These are phyloP conservation scores for Malus orientalis DNA, from an alignment of 306 rosid species.

Conservation along the genomic window DNA sequence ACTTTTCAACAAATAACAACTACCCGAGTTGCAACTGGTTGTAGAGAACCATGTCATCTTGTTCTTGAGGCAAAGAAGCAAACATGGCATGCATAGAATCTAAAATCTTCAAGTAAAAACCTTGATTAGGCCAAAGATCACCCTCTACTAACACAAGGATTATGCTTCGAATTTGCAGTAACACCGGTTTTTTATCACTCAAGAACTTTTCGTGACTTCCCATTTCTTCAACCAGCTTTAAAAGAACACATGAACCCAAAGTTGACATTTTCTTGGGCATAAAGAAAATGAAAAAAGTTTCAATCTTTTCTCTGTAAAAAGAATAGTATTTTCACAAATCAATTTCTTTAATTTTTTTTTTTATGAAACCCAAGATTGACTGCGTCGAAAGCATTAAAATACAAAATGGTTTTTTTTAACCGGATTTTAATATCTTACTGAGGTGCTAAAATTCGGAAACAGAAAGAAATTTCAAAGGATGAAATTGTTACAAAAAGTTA, in stretches of 20 bases:
- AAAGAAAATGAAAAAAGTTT: background rate
- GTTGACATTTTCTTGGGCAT: conserved; percentile 16
- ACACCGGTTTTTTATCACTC: background rate
- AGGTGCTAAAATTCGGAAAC: background rate
- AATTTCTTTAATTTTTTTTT: background rate
- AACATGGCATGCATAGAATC: conserved; percentile 30
- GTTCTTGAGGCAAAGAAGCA: conserved; percentile 29
- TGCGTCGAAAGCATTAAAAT: background rate
- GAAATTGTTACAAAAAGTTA: background rate
- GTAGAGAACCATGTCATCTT: conserved; percentile 26
- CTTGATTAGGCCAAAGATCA: conserved; percentile 31
- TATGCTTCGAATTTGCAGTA: conserved; percentile 27
- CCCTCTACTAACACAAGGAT: conserved; percentile 20
- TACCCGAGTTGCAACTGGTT: conserved; percentile 27
- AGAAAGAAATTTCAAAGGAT: background rate
- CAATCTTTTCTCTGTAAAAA: background rate
- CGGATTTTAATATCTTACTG: background rate
- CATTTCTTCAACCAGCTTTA: conserved; percentile 31
- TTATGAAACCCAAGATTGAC: background rate
- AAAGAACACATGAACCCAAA: conserved; percentile 25
- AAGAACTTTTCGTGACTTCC: background rate
- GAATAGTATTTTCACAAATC: background rate
- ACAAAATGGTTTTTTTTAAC: background rate
- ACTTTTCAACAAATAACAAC: conserved; percentile 18
- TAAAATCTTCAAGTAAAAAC: conserved; percentile 31